phyloP scores from a whole-genome alignment of 2,329 filamentous ascomycete genomes.

The Graphium sp. region DNA sequence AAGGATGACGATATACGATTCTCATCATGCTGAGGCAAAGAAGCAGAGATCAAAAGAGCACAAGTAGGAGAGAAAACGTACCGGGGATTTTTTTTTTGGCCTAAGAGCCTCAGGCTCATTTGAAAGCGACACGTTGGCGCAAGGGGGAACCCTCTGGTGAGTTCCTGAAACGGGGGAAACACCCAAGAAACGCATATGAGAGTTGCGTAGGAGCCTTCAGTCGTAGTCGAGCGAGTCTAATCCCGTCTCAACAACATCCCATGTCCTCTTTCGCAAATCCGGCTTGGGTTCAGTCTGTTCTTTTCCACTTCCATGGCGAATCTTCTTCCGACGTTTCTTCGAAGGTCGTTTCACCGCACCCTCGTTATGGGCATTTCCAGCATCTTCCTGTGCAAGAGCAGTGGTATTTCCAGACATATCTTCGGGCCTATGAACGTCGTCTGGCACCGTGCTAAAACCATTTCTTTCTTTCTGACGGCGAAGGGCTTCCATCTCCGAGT shows the following conservation, averaged over 20 bases:
- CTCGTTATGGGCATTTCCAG: no score
- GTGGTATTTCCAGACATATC: no score
- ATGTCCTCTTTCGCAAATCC: slow-evolving; percentile 48
- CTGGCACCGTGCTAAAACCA: no score
- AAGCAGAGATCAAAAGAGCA: slow-evolving; percentile 8
- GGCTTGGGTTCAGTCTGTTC: slow-evolving; percentile 28
- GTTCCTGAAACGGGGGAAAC: no score
- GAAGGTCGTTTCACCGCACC: no score
- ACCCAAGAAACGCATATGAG: neutral
- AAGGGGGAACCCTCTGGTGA: no score
- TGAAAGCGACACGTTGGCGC: no score
- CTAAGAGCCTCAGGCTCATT: no score
- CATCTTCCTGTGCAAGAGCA: no score
- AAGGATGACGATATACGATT: slow-evolving; percentile 89
- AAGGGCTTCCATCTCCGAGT: slow-evolving; percentile 67
- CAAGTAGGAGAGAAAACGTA: slow-evolving; percentile 3
- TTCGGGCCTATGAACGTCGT: no score
- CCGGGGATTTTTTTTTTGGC: no score
- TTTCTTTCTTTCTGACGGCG: slow-evolving; percentile 20
- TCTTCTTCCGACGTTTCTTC: neutral
- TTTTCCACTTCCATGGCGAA: slow-evolving; percentile 8
- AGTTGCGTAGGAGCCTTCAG: slow-evolving; percentile 16
- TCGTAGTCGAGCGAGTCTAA: slow-evolving; percentile 45
- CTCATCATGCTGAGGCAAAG: slow-evolving; percentile 51
- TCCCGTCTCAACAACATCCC: slow-evolving; percentile 47